Conservation (phyloP, 1,139 yeast genomes). For the Kodamaea arcana region DNA sequence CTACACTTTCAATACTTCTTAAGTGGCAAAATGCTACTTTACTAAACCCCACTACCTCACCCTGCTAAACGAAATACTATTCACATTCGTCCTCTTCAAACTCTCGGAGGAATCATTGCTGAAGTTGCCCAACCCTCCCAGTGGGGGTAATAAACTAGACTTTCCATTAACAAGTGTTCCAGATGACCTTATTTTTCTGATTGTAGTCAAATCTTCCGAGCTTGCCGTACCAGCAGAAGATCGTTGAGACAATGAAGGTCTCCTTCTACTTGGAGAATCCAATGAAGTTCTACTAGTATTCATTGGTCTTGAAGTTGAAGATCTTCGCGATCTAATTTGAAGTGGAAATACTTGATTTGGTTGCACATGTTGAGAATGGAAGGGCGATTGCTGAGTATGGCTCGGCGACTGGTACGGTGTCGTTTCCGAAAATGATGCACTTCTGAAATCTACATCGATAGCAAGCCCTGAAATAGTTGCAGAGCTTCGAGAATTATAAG, state of each 20-base stretch:
- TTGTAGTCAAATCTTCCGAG: constrained; percentile 3
- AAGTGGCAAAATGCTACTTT: too few relatives aligned
- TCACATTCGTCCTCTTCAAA: constrained; percentile 11
- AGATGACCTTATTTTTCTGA: constrained; percentile 15
- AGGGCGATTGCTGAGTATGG: background rate
- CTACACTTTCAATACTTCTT: too few relatives aligned
- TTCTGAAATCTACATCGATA: background rate
- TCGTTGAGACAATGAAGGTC: constrained; percentile 13
- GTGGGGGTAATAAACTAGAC: constrained; percentile 2
- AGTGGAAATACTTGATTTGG: constrained; percentile 4
- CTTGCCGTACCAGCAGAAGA: constrained; percentile 9
- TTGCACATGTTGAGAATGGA: background rate
- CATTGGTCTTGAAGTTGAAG: constrained; percentile 31
- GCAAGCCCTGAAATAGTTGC: background rate
- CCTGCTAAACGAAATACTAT: constrained; percentile 32
- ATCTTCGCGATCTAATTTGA: constrained; percentile 10
- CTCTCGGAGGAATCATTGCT: constrained; percentile 11
- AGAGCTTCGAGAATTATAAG: background rate
- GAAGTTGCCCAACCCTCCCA: constrained; percentile 2
- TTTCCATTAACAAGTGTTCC: constrained; percentile 9
- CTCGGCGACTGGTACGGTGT: background rate
- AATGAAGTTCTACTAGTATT: constrained; percentile 19
- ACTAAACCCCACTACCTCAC: constrained; percentile 25
- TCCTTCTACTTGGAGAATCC: constrained; percentile 10
- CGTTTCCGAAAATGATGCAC: background rate